Percentiles rank a stretch among this genome's conserved stretches.
phyloP scores from a whole-genome alignment of 169 alveolate genomes.

The Perkinsus marinus region DNA sequence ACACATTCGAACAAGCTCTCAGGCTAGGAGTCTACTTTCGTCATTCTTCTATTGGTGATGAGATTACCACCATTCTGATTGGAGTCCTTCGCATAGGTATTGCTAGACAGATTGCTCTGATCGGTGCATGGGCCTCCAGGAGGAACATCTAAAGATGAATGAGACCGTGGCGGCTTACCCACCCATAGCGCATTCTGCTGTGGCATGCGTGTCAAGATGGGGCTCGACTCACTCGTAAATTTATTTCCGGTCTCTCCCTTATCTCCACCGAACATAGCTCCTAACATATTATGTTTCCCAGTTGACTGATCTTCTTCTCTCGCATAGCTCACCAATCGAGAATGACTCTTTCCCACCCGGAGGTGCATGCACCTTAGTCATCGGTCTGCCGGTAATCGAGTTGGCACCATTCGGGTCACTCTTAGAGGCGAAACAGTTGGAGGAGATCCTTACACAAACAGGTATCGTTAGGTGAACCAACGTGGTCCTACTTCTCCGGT shows the following conservation, averaged over 20 bases:
- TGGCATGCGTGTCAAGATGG: no score
- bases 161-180: no score
- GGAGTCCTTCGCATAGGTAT: background rate
- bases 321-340: background rate
- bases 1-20: no score
- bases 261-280: background rate
- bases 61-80: background rate
- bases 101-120: background rate
- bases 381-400: background rate
- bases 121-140: background rate
- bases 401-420: background rate
- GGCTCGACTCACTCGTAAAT: no score
- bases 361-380: background rate
- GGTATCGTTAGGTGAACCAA: no score
- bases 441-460: background rate
- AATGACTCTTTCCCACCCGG: background rate
- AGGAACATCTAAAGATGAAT: background rate
- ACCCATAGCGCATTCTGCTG: no score
- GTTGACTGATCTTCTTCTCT: background rate
- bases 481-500: background rate
- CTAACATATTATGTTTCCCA: background rate
- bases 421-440: background rate
- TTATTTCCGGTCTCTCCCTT: background rate
- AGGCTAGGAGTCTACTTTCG: background rate
- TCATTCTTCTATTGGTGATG: background rate